Evolutionary conservation across 1,284 basidiomycete genomes (phyloP).

Genomic region (Serendipita sp.): DNA sequence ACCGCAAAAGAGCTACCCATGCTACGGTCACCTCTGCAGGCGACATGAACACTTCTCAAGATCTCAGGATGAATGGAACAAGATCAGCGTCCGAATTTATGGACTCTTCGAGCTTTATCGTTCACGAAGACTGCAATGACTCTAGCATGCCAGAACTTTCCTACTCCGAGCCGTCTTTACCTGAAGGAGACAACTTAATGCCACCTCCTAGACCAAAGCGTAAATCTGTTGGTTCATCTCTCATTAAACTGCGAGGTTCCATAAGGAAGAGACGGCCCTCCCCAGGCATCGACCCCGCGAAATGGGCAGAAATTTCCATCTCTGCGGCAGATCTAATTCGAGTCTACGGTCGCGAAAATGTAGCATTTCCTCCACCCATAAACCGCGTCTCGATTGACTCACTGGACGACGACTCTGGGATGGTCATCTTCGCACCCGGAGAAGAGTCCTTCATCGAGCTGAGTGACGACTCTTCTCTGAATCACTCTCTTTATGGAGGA

Average conservation of each 20-base stretch:
- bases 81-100: no score
- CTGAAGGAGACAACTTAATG: neutral
- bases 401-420: neutral
- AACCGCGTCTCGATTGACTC: neutral
- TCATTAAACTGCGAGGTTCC: neutral
- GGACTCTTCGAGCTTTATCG: no score
- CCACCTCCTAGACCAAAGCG: constrained; percentile 1
- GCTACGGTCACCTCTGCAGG: no score
- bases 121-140: no score
- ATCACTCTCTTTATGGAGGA: neutral
- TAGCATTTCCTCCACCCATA: neutral
- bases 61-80: no score
- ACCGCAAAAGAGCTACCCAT: no score
- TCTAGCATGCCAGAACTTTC: no score
- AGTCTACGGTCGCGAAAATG: neutral
- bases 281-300: neutral
- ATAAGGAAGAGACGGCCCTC: no score
- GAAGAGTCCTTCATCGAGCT: neutral
- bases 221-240: neutral
- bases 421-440: neutral
- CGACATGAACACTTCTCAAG: no score
- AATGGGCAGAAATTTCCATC: neutral
- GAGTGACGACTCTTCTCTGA: neutral
- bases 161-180: neutral
- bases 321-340: neutral